phyloP scores from a whole-genome alignment of 257 asterid species.

The Plantago elongata region DNA sequence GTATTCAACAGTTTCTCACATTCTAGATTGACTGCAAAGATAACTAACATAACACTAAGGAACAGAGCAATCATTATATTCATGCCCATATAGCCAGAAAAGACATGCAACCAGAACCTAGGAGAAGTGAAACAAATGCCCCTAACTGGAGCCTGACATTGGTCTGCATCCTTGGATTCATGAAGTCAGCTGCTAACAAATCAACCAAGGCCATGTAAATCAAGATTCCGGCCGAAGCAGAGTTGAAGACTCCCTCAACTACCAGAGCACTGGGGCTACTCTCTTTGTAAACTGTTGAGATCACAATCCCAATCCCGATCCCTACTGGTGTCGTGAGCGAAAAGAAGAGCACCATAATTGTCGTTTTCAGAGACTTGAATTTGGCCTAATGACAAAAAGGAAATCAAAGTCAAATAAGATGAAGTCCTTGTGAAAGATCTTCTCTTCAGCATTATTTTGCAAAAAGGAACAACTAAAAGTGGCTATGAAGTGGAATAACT shows the following conservation, averaged over 20 bases:
- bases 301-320: slow-evolving; percentile 49
- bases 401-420: background rate
- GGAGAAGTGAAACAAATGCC: slow-evolving; percentile 46
- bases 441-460: too few species aligned
- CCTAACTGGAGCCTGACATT: slow-evolving; percentile 52
- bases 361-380: slow-evolving; percentile 46
- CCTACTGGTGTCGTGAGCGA: slow-evolving; percentile 56
- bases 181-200: slow-evolving; percentile 56
- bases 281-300: slow-evolving; percentile 42
- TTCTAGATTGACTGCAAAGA: background rate
- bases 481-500: slow-evolving; percentile 27
- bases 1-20: background rate
- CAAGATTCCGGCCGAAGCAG: slow-evolving; percentile 59
- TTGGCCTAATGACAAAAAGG: slow-evolving; percentile 28
- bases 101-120: slow-evolving; percentile 60
- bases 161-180: slow-evolving; percentile 51
- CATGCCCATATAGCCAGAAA: slow-evolving; percentile 58
- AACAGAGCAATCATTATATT: background rate
- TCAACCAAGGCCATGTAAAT: slow-evolving; percentile 63
- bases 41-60: background rate
- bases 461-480: background rate
- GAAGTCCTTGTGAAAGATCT: background rate
- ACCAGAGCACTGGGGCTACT: slow-evolving; percentile 38
- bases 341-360: slow-evolving; percentile 49
- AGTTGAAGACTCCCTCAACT: slow-evolving; percentile 41